Conservation (phyloP, 2,329 filamentous ascomycete species). For the Fusarium graminum region DNA sequence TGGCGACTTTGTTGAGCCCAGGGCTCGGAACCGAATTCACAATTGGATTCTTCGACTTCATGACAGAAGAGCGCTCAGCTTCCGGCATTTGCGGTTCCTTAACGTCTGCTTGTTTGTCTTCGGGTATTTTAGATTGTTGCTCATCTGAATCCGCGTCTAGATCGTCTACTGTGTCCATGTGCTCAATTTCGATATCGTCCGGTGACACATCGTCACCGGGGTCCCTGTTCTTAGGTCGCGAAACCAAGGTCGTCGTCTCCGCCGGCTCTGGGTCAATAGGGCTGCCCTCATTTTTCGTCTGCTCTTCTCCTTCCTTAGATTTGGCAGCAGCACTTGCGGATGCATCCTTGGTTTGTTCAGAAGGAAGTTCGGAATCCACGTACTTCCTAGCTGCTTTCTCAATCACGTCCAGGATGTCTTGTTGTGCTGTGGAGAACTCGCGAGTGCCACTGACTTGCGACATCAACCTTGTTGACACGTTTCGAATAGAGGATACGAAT, state of each 20-base stretch:
- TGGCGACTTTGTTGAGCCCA: conserved; percentile 18
- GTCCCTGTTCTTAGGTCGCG: conserved; percentile 29
- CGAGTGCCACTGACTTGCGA: conserved; percentile 55
- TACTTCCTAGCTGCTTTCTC: conserved; percentile 66
- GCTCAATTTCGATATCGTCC: conserved; percentile 66
- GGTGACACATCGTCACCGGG: conserved; percentile 52
- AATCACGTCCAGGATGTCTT: conserved; percentile 64
- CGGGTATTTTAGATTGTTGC: conserved; percentile 34
- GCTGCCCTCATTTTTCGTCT: conserved; percentile 5
- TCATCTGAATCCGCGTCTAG: conserved; percentile 46
- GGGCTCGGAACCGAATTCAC: background rate
- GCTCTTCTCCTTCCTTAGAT: conserved; percentile 21
- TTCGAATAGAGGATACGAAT: conserved; percentile 54
- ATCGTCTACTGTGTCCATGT: conserved; percentile 50
- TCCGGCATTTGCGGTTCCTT: conserved; percentile 12
- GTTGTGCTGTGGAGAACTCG: conserved; percentile 54
- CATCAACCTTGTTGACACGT: conserved; percentile 60
- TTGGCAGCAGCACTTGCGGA: conserved; percentile 12
- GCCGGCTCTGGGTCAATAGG: conserved; percentile 8
- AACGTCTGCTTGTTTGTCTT: conserved; percentile 13
- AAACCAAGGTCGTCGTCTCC: conserved; percentile 1
- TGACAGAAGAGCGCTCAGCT: conserved; percentile 1
- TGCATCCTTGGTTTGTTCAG: conserved; percentile 34
- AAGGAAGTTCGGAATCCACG: conserved; percentile 55
- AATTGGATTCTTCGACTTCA: conserved; percentile 1